Evolutionary conservation across 139 green algal genomes (phyloP).

Genomic region (Raphidocelis subcapitata): DNA sequence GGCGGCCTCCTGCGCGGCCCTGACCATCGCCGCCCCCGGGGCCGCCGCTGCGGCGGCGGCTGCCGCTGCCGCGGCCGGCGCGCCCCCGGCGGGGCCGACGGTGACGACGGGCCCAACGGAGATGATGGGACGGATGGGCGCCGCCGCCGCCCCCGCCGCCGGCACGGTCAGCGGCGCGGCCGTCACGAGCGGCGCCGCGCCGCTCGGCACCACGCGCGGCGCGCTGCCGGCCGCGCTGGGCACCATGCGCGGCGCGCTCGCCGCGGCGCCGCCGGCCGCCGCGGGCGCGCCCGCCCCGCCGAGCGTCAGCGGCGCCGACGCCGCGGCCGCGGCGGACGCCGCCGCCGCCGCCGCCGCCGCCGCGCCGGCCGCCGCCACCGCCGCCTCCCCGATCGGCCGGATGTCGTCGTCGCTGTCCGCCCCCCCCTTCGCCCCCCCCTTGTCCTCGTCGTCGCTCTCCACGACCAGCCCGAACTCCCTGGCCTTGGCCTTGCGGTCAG

Average conservation of each 20-base stretch:
- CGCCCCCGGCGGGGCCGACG: slow-evolving; percentile 3
- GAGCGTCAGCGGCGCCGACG: no score
- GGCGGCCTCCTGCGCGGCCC: slow-evolving; percentile 8
- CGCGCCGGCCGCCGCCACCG: slow-evolving; percentile 11
- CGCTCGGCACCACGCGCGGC: no score
- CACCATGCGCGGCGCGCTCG: no score
- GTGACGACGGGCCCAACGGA: no score
- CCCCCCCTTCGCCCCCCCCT: not conserved
- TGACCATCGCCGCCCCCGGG: slow-evolving; percentile 2
- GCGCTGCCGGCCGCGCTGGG: no score
- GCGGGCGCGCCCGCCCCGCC: no score
- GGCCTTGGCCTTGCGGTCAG: slow-evolving; percentile 45
- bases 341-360: slow-evolving; percentile 31
- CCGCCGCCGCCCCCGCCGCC: no score
- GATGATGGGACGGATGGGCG: no score
- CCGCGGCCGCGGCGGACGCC: slow-evolving; percentile 17
- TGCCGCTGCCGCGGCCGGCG: slow-evolving; percentile 9
- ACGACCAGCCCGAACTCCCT: slow-evolving; percentile 35
- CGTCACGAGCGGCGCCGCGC: no score
- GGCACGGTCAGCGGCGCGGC: no score
- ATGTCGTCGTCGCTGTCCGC: slow-evolving; percentile 39
- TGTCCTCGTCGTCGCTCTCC: slow-evolving; percentile 52
- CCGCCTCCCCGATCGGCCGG: slow-evolving; percentile 2
- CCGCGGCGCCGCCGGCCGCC: no score
- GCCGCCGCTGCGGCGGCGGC: slow-evolving; percentile 18